phyloP scores from a whole-genome alignment of 352 stramenopile species.

The Phytophthora tubulina region DNA sequence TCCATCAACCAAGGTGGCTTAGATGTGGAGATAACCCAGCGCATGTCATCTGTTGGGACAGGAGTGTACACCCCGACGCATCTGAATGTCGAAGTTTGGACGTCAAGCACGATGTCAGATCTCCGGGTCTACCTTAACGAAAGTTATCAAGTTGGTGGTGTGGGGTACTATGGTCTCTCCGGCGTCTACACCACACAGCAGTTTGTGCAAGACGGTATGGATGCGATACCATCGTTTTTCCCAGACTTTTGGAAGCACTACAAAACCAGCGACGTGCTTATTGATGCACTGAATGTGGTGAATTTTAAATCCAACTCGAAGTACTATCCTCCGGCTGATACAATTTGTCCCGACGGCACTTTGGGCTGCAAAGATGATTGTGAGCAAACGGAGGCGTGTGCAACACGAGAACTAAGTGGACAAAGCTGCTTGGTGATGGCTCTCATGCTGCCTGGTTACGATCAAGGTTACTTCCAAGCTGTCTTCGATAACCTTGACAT shows the following conservation, averaged over 20 bases:
- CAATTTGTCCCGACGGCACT: constrained; percentile 41
- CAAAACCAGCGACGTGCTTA: constrained; percentile 43
- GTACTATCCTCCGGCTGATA: constrained; percentile 44
- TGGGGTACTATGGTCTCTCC: constrained; percentile 53
- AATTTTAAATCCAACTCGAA: constrained; percentile 36
- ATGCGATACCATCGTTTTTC: constrained; percentile 34
- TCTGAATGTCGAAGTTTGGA: constrained; percentile 70
- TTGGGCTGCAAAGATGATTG: constrained; percentile 61
- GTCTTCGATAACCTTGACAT: constrained; percentile 58
- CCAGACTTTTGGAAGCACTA: constrained; percentile 70
- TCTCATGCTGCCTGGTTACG: constrained; percentile 56
- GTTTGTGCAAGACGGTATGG: constrained; percentile 36
- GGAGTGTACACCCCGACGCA: constrained; percentile 64
- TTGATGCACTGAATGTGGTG: constrained; percentile 38
- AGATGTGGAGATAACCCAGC: constrained; percentile 30
- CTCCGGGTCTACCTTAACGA: constrained; percentile 56
- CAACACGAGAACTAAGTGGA: constrained; percentile 26
- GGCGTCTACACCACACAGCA: constrained; percentile 56
- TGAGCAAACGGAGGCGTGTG: constrained; percentile 53
- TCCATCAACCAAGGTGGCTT: constrained; percentile 22
- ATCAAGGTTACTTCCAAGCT: constrained; percentile 57
- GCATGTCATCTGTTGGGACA: constrained; percentile 41
- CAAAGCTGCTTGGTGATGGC: constrained; percentile 51
- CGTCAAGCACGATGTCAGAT: constrained; percentile 36
- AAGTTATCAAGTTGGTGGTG: constrained; percentile 38